Conservation (phyloP, 73 alveolate species). For the Blepharisma japonicum region DNA sequence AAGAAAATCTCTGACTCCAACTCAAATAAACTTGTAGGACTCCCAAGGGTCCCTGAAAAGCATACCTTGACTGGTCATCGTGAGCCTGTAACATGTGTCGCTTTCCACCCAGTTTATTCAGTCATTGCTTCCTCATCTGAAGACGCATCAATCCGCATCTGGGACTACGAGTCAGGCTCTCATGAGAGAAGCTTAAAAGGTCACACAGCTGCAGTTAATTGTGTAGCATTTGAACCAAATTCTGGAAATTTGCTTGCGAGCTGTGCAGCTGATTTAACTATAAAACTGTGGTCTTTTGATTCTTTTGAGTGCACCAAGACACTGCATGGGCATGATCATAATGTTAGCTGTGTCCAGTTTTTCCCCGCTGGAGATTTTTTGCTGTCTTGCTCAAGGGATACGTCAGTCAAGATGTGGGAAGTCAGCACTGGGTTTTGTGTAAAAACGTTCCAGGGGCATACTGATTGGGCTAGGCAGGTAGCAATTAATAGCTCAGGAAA, state of each 20-base stretch:
- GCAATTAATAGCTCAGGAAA: conserved; percentile 64
- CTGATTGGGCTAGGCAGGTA: conserved; percentile 84
- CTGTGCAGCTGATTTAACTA: conserved; percentile 78
- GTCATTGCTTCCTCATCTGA: conserved; percentile 77
- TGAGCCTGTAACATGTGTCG: conserved; percentile 62
- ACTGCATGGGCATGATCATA: conserved; percentile 93
- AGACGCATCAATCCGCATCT: conserved; percentile 80
- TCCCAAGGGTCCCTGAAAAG: conserved; percentile 71
- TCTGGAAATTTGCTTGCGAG: conserved; percentile 67
- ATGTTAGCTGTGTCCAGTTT: conserved; percentile 74
- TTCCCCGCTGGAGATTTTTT: conserved; percentile 77
- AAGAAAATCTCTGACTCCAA: conserved; percentile 24
- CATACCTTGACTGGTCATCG: conserved; percentile 77
- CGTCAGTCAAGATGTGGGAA: conserved; percentile 89
- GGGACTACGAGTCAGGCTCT: conserved; percentile 84
- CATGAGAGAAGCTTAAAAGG: conserved; percentile 76
- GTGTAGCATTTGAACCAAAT: conserved; percentile 72
- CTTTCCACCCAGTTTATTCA: conserved; percentile 66
- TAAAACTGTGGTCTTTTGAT: conserved; percentile 85
- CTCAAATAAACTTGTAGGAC: background rate
- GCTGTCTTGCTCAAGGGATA: conserved; percentile 84
- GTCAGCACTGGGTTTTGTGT: conserved; percentile 80
- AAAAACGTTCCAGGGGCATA: conserved; percentile 78
- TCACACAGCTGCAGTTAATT: conserved; percentile 81
- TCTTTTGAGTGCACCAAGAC: conserved; percentile 68